phyloP scores from a whole-genome alignment of 2,329 filamentous ascomycete species.

The Scedosporium minutisporum region DNA sequence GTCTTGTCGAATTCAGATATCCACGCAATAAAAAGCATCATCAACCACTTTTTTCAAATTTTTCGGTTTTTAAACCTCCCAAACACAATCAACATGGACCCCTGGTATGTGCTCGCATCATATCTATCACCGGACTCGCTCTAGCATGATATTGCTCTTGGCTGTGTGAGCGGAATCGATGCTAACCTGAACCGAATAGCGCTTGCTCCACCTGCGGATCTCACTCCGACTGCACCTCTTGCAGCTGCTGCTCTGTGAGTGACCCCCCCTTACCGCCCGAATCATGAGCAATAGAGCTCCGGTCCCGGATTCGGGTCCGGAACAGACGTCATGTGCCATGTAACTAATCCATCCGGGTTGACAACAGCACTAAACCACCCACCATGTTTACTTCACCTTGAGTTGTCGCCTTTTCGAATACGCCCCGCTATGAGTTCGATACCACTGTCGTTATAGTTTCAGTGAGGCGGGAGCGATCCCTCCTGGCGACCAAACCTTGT shows the following conservation, averaged over 20 bases:
- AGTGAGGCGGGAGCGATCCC: not conserved
- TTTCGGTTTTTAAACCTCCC: not conserved
- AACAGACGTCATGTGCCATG: not conserved
- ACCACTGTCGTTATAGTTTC: not conserved
- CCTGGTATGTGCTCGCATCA: not conserved
- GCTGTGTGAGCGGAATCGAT: not conserved
- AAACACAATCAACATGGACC: conserved; percentile 4
- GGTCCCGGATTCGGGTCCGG: not conserved
- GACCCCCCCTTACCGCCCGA: not conserved
- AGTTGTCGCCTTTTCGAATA: not conserved
- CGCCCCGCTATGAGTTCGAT: not conserved
- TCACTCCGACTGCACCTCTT: conserved; percentile 3
- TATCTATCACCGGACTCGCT: not conserved
- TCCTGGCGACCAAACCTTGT: not conserved
- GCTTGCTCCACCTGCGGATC: conserved; percentile 3
- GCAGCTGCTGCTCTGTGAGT: conserved; percentile 5
- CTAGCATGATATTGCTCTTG: not conserved
- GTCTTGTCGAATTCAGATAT: not conserved
- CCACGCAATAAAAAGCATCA: not conserved
- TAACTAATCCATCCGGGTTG: not conserved
- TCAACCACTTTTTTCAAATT: not conserved
- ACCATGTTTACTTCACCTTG: not conserved
- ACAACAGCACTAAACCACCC: not conserved
- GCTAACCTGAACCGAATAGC: not conserved
- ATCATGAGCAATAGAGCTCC: not conserved